Evolutionary conservation across 257 asterid species (phyloP).

Genomic region (Haberlea rhodopensis): DNA sequence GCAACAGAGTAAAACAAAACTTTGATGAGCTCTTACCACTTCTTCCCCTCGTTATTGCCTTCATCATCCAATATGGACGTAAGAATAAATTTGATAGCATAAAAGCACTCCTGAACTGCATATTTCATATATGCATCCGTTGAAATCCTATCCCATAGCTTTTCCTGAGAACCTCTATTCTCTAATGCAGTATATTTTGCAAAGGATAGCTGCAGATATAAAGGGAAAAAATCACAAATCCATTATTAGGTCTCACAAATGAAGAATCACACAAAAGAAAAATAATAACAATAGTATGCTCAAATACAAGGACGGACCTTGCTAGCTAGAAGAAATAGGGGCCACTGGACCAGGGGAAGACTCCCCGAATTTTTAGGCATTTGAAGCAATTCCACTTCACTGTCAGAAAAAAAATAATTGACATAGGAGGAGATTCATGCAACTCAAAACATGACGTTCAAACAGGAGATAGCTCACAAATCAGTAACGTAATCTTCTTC

Average conservation of each 20-base stretch:
- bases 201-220: conserved; percentile 63
- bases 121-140: conserved; percentile 96
- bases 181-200: conserved; percentile 92
- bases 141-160: conserved; percentile 89
- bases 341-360: conserved; percentile 89
- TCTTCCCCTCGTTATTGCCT: conserved; percentile 82
- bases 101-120: conserved; percentile 88
- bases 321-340: conserved; percentile 92
- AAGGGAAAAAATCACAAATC: conserved; percentile 11
- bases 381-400: conserved; percentile 92
- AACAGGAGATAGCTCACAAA: conserved; percentile 50
- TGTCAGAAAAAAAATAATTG: conserved; percentile 28
- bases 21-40: conserved; percentile 52
- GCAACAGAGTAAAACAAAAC: conserved; percentile 17
- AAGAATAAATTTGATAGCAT: conserved; percentile 62
- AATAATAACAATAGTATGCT: conserved; percentile 17
- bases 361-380: conserved; percentile 80
- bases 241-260: conserved; percentile 17
- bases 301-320: conserved; percentile 52
- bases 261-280: conserved; percentile 21
- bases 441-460: conserved; percentile 18
- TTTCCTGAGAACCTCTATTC: conserved; percentile 75
- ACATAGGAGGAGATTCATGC: conserved; percentile 22
- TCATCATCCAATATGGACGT: conserved; percentile 69
- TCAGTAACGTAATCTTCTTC: conserved; percentile 84